Percentiles rank a stretch among this genome's conserved stretches.
phyloP scores from a whole-genome alignment of 345 rosid genomes.

The Trapa incisa region DNA sequence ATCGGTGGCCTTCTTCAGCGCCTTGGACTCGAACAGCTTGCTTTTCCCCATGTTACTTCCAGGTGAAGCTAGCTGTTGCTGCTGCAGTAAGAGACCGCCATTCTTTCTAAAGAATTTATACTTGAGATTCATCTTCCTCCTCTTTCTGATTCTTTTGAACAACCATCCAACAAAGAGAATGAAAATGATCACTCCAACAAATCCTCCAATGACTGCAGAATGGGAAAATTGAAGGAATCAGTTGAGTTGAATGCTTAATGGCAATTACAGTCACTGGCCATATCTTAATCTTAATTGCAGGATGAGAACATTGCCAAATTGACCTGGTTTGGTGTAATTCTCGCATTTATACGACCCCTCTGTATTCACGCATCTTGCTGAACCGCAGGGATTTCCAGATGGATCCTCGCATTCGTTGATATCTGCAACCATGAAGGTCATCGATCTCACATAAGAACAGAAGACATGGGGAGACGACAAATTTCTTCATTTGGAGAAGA shows the following conservation, averaged over 20 bases:
- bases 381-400: not conserved
- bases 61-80: conserved; percentile 1
- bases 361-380: not conserved
- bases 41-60: not conserved
- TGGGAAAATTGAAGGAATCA: not conserved
- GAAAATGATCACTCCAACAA: not conserved
- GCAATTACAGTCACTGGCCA: too few species aligned
- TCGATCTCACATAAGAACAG: too few species aligned
- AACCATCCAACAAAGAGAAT: not conserved
- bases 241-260: too few species aligned
- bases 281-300: not conserved
- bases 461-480: too few species aligned
- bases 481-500: too few species aligned
- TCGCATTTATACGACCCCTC: not conserved
- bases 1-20: conserved; percentile 2
- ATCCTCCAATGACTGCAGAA: not conserved
- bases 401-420: not conserved
- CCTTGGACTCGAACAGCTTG: conserved; percentile 1
- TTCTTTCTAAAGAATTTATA: conserved; percentile 3
- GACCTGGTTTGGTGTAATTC: not conserved
- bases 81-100: conserved; percentile 6
- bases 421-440: not conserved
- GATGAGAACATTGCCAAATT: not conserved
- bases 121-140: conserved; percentile 2
- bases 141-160: not conserved